Evolutionary conservation across 305 asterid genomes (phyloP), one percentile per base, ranked within the genome.

Genomic region (Fraxinus albicans): DNA sequence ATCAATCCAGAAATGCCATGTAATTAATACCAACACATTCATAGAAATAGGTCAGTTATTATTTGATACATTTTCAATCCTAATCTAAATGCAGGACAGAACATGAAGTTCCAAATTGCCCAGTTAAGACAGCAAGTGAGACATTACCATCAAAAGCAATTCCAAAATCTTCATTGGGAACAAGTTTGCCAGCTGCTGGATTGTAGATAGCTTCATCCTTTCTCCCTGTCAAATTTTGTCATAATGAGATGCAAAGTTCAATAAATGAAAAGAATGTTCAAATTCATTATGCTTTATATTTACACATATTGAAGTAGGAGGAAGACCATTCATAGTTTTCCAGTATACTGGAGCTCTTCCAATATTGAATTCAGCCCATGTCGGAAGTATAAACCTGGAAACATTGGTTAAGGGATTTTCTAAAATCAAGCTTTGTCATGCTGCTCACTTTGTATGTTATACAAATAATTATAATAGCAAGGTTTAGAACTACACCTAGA

Each of bases 281-380:
- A 44, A 44, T 12, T 44, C 55, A 44, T 44, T 44, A 12, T 44
- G 55, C 55, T 44, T 1, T 44, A 3, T 12, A 12, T 44, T 44
- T 25, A 25, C 60, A 76, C 98, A 69, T 90, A 93, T 94, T 21
- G 98, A 85, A 17, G 92, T 86, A 6, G 98, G 98, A 77, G 96
- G 96, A 85, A 95, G 94, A 15, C 98, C 98, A 6, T 95, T 93
- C 93, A 86, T 89, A 6, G 98, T 93, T 88, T 95, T 95, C 98
- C 98, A 95, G 86, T 89, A 93, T 21, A 95, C 89, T 2, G 98
- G 95, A 80, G 96, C 92, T 88, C 86, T 81, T 86, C 97, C 95
- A 21, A 92, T 89, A 86, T 92, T 94, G 47, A 90, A 92, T 65
- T 88, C 85, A 63, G 95, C 94, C 94, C 94, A 90, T 8, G 90